Conservation (phyloP, 306 rosid species). For the Cercis canadensis region DNA sequence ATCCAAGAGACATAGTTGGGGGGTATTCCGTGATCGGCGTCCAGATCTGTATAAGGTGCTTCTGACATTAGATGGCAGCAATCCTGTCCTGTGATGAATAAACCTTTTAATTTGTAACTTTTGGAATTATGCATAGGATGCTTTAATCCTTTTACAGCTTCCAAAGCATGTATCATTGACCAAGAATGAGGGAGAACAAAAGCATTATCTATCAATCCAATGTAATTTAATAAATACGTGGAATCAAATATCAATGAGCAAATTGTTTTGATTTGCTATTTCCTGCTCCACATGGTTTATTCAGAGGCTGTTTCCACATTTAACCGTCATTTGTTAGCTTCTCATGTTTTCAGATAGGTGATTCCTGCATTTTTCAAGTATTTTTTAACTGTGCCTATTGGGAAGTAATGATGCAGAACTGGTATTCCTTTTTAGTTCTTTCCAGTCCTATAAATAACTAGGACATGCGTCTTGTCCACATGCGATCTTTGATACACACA, state of each 20-base stretch:
- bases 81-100: conserved; percentile 25
- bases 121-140: conserved; percentile 17
- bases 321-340: neutral
- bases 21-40: conserved; percentile 90
- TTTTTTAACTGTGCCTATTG: no score
- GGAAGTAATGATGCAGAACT: no score
- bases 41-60: conserved; percentile 90
- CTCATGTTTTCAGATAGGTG: neutral
- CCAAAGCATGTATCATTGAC: no score
- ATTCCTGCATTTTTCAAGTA: neutral
- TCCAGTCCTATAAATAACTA: neutral
- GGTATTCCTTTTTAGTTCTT: no score
- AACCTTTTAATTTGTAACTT: conserved; percentile 10
- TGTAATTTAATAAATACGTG: conserved; percentile 31
- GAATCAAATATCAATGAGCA: conserved; percentile 23
- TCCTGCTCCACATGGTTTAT: neutral
- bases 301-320: neutral
- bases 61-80: conserved; percentile 60
- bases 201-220: conserved; percentile 12
- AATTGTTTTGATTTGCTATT: conserved; percentile 6
- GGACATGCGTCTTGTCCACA: neutral
- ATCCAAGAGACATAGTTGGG: conserved; percentile 83
- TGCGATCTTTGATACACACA: neutral
- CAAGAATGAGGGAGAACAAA: conserved; percentile 10
- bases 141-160: no score